Conservation (phyloP, 1,284 basidiomycete species). For the Cryptococcus sp. region DNA sequence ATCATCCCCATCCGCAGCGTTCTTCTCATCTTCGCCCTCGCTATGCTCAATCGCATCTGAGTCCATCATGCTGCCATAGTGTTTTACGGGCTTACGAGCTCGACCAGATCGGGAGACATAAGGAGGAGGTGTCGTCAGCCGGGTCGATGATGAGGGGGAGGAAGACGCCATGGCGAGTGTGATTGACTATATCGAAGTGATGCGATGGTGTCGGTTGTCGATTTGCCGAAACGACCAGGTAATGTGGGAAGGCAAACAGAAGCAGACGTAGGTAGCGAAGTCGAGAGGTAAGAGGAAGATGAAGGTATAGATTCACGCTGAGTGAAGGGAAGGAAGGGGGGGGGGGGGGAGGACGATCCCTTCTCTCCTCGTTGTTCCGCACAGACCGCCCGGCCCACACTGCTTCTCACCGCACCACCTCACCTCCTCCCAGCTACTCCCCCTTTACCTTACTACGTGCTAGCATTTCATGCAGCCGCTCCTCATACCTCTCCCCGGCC, state of each 20-base stretch:
- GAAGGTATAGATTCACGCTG: no score
- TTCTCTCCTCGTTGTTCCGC: no score
- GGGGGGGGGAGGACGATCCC: not conserved
- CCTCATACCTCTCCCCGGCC: no score
- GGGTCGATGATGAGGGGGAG: not conserved
- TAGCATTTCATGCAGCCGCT: no score
- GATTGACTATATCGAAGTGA: not conserved
- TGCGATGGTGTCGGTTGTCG: not conserved
- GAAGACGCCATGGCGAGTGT: not conserved
- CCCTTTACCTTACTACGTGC: no score
- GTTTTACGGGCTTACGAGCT: not conserved
- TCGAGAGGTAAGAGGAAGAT: not conserved
- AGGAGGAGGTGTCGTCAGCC: not conserved
- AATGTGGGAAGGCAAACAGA: no score
- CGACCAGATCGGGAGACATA: not conserved
- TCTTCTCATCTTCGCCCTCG: conserved; percentile 4
- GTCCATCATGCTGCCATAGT: conserved; percentile 3
- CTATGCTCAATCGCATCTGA: conserved; percentile 1
- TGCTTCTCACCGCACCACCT: no score
- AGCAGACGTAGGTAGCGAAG: no score
- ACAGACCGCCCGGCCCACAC: no score
- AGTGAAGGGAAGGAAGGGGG: conserved; percentile 1
- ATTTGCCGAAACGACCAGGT: no score
- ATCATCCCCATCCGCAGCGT: not conserved
- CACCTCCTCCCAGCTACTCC: no score